Evolutionary conservation across 2,329 filamentous ascomycete species (phyloP).

Genomic region (Coniochaeta sp.): DNA sequence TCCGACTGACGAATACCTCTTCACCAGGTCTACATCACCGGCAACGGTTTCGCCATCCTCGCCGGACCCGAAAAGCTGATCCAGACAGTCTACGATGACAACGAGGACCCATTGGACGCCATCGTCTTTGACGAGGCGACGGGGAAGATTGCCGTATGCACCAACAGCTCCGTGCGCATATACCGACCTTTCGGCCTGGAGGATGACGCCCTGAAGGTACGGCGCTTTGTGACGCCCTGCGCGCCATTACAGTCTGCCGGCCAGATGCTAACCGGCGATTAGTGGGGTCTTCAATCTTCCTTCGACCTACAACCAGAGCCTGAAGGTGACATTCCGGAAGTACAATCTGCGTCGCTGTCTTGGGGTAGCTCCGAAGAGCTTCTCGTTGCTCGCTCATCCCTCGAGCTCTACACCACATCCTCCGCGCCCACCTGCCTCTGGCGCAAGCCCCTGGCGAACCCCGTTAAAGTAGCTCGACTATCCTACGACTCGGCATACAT

Average conservation of each 20-base stretch:
- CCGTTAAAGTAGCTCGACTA: constrained; percentile 66
- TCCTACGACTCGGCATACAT: constrained; percentile 86
- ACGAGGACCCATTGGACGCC: constrained; percentile 59
- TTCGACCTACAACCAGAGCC: constrained; percentile 35
- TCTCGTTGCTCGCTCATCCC: constrained; percentile 62
- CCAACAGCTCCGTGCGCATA: constrained; percentile 59
- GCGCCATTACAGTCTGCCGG: not conserved
- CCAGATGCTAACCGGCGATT: constrained; percentile 3
- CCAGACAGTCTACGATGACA: constrained; percentile 85
- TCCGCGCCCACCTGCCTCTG: constrained; percentile 55
- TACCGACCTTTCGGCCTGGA: constrained; percentile 69
- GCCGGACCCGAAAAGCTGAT: constrained; percentile 66
- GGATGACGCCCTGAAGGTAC: constrained; percentile 68
- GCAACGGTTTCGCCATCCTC: constrained; percentile 80
- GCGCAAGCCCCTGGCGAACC: constrained; percentile 66
- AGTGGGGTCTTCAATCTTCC: constrained; percentile 60
- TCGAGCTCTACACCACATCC: constrained; percentile 60
- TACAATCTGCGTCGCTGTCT: constrained; percentile 46
- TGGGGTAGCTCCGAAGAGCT: constrained; percentile 87
- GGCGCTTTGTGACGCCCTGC: no score
- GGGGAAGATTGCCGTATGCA: constrained; percentile 78
- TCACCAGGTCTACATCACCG: constrained; percentile 76
- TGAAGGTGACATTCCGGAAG: constrained; percentile 21
- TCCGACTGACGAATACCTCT: constrained; percentile 6
- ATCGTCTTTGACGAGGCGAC: constrained; percentile 74